These are phyloP conservation scores for Microbotryomycetes sp. DNA, from an alignment of 1,284 basidiomycete genomes.

Conservation along the genomic window DNA sequence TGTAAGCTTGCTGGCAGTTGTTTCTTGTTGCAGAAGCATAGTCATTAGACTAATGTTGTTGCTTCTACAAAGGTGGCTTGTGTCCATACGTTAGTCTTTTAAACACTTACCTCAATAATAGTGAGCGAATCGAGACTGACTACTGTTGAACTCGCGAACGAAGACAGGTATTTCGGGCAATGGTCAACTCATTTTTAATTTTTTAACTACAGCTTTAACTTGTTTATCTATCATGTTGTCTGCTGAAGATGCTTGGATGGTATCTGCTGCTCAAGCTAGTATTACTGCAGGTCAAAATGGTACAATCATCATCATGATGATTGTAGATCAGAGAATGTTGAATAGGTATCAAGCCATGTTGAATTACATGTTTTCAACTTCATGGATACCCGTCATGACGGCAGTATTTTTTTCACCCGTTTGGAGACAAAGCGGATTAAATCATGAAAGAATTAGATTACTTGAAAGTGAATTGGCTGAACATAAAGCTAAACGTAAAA, in stretches of 20 bases:
- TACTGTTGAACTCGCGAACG: background rate
- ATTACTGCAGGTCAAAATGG: background rate
- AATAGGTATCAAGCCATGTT: background rate
- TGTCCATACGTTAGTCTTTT: background rate
- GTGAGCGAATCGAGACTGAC: background rate
- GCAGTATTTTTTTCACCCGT: background rate
- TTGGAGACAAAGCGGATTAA: background rate
- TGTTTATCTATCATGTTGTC: background rate
- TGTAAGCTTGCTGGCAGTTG: no score
- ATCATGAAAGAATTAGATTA: background rate
- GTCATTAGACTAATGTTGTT: no score
- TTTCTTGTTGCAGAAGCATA: no score
- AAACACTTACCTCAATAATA: background rate
- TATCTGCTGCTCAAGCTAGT: background rate
- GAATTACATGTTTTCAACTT: background rate
- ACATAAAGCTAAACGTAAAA: background rate
- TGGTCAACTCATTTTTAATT: background rate
- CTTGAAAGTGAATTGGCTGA: background rate
- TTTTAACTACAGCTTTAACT: background rate
- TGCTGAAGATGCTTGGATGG: background rate
- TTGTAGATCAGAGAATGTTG: background rate
- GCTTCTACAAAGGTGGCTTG: background rate
- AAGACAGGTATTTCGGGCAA: background rate
- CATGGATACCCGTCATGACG: background rate
- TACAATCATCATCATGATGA: background rate